phyloP scores from a whole-genome alignment of 768 basidiomycete genomes.

The Leucosporidium creatinivorum region DNA sequence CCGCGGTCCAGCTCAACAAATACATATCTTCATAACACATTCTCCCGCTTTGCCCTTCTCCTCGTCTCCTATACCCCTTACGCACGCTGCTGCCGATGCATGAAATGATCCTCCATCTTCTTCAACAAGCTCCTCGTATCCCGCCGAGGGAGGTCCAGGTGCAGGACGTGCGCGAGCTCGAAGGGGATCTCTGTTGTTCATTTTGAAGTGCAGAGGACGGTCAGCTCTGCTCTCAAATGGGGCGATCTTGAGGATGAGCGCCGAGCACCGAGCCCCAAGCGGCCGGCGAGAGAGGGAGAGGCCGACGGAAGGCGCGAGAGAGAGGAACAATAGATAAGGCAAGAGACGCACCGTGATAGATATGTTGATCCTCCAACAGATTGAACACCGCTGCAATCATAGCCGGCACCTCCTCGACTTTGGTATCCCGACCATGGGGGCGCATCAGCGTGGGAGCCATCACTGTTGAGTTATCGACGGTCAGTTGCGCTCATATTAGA shows the following conservation, averaged over 20 bases:
- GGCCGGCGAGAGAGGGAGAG: too few relatives aligned
- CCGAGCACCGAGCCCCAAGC: too few relatives aligned
- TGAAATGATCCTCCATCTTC: too few relatives aligned
- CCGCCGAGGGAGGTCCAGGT: slow-evolving; percentile 6
- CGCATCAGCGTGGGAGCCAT: slow-evolving; percentile 24
- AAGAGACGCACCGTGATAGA: slow-evolving; percentile 6
- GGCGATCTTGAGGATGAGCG: too few relatives aligned
- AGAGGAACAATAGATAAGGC: neutral
- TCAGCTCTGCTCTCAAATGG: too few relatives aligned
- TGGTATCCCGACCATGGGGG: slow-evolving; percentile 11
- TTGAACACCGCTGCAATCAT: slow-evolving; percentile 21
- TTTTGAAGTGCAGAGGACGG: too few relatives aligned
- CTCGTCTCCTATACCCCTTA: too few relatives aligned
- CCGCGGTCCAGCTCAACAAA: too few relatives aligned
- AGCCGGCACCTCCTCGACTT: slow-evolving; percentile 7
- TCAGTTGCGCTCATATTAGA: too few relatives aligned
- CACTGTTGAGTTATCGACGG: slow-evolving; percentile 15
- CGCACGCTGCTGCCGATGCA: too few relatives aligned
- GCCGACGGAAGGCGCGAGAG: neutral
- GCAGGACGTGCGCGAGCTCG: slow-evolving; percentile 21
- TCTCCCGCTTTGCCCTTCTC: too few relatives aligned
- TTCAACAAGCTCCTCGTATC: neutral
- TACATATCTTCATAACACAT: too few relatives aligned
- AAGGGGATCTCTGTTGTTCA: slow-evolving; percentile 16
- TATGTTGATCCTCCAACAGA: slow-evolving; percentile 27